Conservation (phyloP, 768 basidiomycete species). For the Kondoa subrosea region DNA sequence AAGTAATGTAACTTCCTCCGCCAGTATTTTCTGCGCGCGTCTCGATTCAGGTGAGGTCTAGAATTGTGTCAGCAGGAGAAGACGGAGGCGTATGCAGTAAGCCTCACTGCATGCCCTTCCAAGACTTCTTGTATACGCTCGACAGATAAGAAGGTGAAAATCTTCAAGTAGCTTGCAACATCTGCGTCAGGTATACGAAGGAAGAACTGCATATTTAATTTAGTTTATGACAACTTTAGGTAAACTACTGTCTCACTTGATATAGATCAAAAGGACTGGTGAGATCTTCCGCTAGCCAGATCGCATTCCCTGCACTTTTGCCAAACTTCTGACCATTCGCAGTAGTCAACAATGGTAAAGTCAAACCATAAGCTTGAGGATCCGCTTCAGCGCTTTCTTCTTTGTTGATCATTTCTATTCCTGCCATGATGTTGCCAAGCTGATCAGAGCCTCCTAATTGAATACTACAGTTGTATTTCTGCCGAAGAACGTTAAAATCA, state of each 20-base stretch:
- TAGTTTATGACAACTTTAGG: slow-evolving; percentile 11
- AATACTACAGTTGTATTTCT: slow-evolving; percentile 53
- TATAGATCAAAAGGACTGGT: slow-evolving; percentile 89
- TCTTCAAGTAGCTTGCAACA: slow-evolving; percentile 56
- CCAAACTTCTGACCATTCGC: slow-evolving; percentile 86
- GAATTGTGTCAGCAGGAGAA: too few species aligned
- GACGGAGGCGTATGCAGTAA: too few species aligned
- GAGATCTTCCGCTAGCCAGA: slow-evolving; percentile 64
- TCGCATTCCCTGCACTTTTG: slow-evolving; percentile 86
- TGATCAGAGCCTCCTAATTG: slow-evolving; percentile 96
- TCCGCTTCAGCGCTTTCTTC: slow-evolving; percentile 24
- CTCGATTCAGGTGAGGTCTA: slow-evolving; percentile 36
- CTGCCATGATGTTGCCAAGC: slow-evolving; percentile 93
- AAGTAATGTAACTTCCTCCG: slow-evolving; percentile 45
- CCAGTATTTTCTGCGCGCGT: slow-evolving; percentile 41
- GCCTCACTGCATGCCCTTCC: slow-evolving; percentile 44
- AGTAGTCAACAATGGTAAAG: slow-evolving; percentile 84
- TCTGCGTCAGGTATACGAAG: slow-evolving; percentile 62
- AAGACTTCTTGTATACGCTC: slow-evolving; percentile 45
- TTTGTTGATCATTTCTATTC: slow-evolving; percentile 72
- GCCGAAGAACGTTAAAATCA: slow-evolving; percentile 63
- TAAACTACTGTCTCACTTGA: slow-evolving; percentile 44
- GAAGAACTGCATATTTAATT: slow-evolving; percentile 54
- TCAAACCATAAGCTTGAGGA: slow-evolving; percentile 54
- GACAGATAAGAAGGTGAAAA: slow-evolving; percentile 61